Conservation (phyloP, 2,329 filamentous ascomycete genomes). For the Mariannaea sp. region DNA sequence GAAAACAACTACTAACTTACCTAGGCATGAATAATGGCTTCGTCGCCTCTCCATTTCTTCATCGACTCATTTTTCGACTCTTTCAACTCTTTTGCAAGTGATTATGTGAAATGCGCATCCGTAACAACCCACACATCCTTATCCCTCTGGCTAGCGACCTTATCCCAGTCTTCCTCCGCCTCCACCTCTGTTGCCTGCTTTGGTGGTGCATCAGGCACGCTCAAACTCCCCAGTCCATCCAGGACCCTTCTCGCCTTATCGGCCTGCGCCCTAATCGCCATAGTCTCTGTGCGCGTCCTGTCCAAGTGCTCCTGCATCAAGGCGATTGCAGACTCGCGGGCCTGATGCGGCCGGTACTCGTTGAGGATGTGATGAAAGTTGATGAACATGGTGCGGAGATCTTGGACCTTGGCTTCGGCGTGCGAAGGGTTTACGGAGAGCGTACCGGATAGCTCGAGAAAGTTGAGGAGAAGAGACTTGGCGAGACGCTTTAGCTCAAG, state of each 20-base stretch:
- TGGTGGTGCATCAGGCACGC: constrained; percentile 36
- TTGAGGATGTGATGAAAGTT: constrained; percentile 95
- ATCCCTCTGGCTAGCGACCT: constrained; percentile 34
- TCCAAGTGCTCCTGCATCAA: constrained; percentile 87
- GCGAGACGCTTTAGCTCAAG: constrained; percentile 76
- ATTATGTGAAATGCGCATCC: constrained; percentile 48
- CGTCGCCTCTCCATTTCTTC: not conserved
- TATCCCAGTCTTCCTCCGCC: constrained; percentile 30
- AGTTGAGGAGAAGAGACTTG: constrained; percentile 86
- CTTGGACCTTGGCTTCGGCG: constrained; percentile 72
- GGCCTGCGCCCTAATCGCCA: constrained; percentile 67
- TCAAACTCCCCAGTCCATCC: constrained; percentile 65
- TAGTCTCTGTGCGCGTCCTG: constrained; percentile 72
- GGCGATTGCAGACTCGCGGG: constrained; percentile 81
- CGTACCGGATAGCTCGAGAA: constrained; percentile 76
- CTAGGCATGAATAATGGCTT: too few relatives aligned
- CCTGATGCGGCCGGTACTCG: constrained; percentile 91
- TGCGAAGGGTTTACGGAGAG: constrained; percentile 44
- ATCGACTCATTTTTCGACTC: not conserved
- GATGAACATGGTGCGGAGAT: constrained; percentile 81
- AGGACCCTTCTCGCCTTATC: constrained; percentile 76
- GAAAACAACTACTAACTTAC: too few relatives aligned
- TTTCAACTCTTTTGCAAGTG: not conserved
- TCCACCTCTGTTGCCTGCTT: constrained; percentile 15
- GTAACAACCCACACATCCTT: constrained; percentile 49